Evolutionary conservation across 1,139 yeast genomes (phyloP).

Genomic region (Kodamaea suecica): DNA sequence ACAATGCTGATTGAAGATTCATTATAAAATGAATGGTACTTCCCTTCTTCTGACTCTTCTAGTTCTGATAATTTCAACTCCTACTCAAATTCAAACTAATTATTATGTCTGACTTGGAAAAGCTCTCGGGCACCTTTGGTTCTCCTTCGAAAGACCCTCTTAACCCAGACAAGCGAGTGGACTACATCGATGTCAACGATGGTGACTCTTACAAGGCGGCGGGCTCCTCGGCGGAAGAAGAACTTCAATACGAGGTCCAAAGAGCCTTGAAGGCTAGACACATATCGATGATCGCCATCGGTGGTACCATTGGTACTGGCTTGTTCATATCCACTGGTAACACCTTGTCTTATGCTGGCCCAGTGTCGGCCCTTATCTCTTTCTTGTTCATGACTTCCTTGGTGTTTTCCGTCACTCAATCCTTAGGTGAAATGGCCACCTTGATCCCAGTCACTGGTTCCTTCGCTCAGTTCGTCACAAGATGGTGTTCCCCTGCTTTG

Average conservation of each 20-base stretch:
- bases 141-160: conserved; percentile 10
- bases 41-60: too few relatives aligned
- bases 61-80: too few relatives aligned
- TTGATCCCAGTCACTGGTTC: conserved; percentile 68
- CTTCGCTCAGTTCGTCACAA: conserved; percentile 50
- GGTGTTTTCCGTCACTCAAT: conserved; percentile 63
- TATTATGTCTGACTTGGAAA: conserved; percentile 5
- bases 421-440: conserved; percentile 76
- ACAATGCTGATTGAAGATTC: too few relatives aligned
- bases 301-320: conserved; percentile 67
- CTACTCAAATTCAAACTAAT: too few relatives aligned
- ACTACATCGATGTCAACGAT: conserved; percentile 14
- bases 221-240: too few relatives aligned
- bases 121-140: background rate
- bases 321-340: conserved; percentile 55
- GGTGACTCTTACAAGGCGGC: conserved; percentile 7
- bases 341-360: conserved; percentile 64
- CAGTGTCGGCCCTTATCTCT: conserved; percentile 64
- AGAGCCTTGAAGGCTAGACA: conserved; percentile 48
- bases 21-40: too few relatives aligned
- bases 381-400: conserved; percentile 65
- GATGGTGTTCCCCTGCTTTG: conserved; percentile 66
- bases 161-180: conserved; percentile 13
- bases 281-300: conserved; percentile 28
- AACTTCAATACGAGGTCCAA: conserved; percentile 22